phyloP scores from a whole-genome alignment of 1,284 basidiomycete genomes.

The Ceratobasidium theobromae region DNA sequence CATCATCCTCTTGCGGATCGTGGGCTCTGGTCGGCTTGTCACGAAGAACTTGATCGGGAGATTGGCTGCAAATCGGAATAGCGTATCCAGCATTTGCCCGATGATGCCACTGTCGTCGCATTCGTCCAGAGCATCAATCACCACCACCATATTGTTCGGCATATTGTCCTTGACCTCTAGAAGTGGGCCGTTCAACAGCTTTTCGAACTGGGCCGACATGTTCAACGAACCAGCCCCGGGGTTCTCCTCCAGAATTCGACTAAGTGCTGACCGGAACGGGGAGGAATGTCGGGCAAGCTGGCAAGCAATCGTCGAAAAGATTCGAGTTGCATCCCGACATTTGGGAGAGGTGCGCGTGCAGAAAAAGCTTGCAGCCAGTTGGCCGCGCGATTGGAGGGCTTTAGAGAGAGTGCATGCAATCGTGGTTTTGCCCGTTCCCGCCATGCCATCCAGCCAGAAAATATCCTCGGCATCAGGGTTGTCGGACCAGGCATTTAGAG shows the following conservation, averaged over 20 bases:
- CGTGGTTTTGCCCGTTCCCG: conserved; percentile 41
- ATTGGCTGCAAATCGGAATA: neutral
- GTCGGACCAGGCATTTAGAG: neutral
- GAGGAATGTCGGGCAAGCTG: conserved; percentile 38
- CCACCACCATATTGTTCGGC: neutral
- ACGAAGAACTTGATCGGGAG: neutral
- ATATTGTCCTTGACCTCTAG: neutral
- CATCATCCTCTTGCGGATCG: neutral
- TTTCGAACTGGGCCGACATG: neutral
- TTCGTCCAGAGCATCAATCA: neutral
- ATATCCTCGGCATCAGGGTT: conserved; percentile 22
- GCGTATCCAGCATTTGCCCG: neutral
- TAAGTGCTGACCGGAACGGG: neutral
- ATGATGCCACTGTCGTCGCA: neutral
- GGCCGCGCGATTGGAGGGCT: neutral
- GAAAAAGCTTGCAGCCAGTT: conserved; percentile 39
- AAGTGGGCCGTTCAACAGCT: neutral
- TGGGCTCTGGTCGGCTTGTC: neutral
- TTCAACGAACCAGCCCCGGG: neutral
- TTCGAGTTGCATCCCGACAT: conserved; percentile 36
- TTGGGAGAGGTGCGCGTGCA: conserved; percentile 40
- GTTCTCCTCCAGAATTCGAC: neutral
- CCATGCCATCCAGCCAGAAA: conserved; percentile 42
- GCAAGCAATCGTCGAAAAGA: conserved; percentile 37
- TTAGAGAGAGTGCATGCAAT: conserved; percentile 36